Percentiles rank a stretch among this genome's conserved stretches.
These are phyloP conservation scores for Boletus albobrunnescens DNA, from an alignment of 1,284 basidiomycete species.

Conservation along the genomic window DNA sequence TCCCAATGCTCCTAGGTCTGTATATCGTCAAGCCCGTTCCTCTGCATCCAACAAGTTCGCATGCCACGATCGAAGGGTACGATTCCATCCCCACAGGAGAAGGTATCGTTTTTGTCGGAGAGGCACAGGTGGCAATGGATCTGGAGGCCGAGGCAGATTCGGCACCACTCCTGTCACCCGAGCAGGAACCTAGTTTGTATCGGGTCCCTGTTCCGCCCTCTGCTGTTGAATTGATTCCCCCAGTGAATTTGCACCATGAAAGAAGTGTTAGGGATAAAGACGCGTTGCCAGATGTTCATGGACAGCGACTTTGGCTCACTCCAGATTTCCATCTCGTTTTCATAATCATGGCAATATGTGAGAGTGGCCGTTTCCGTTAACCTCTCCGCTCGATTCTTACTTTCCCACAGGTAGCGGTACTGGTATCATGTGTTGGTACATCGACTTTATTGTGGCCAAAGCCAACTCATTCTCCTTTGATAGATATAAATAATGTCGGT, in stretches of 20 bases:
- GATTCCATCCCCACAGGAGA: constrained; percentile 14
- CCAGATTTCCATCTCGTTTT: constrained; percentile 77
- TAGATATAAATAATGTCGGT: constrained; percentile 95
- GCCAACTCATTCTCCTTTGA: not conserved
- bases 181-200: constrained; percentile 6
- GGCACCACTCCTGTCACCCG: constrained; percentile 18
- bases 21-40: constrained; percentile 62
- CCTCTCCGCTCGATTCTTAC: not conserved
- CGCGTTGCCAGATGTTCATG: constrained; percentile 43
- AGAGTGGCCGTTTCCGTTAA: constrained; percentile 36
- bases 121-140: constrained; percentile 29
- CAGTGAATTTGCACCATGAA: constrained; percentile 6
- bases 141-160: constrained; percentile 12
- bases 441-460: not conserved
- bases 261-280: constrained; percentile 14
- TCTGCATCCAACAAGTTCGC: constrained; percentile 30
- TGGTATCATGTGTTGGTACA: constrained; percentile 76
- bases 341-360: constrained; percentile 64
- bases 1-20: constrained; percentile 66
- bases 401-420: constrained; percentile 70
- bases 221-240: constrained; percentile 12
- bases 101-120: constrained; percentile 21
- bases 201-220: constrained; percentile 9
- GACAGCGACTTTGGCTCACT: constrained; percentile 43
- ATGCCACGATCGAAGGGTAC: constrained; percentile 6